phyloP scores from a whole-genome alignment of 2,329 filamentous ascomycete species.

The Pseudovirgaria hyperparasitica region DNA sequence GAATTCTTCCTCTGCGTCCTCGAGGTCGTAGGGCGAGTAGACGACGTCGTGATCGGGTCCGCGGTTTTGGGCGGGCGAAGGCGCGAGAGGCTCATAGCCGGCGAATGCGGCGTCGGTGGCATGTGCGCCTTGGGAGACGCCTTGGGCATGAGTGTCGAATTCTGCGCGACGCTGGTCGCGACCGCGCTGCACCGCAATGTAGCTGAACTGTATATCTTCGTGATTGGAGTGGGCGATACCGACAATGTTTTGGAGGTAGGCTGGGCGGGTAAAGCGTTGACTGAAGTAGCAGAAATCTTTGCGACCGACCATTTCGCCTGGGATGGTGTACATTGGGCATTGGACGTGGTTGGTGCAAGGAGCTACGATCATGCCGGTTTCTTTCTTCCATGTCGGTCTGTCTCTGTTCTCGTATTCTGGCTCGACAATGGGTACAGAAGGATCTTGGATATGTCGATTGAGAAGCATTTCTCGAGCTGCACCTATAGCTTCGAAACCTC shows the following conservation, averaged over 20 bases:
- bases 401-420: slow-evolving; percentile 16
- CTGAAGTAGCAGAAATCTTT: slow-evolving; percentile 87
- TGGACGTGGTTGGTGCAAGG: slow-evolving; percentile 75
- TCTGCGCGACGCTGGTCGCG: slow-evolving; percentile 38
- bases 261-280: slow-evolving; percentile 76
- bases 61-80: too few species aligned
- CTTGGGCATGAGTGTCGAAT: slow-evolving; percentile 18
- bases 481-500: slow-evolving; percentile 85
- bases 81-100: slow-evolving; percentile 51
- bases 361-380: slow-evolving; percentile 49
- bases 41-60: too few species aligned
- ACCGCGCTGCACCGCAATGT: slow-evolving; percentile 73
- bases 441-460: slow-evolving; percentile 58
- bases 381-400: slow-evolving; percentile 27
- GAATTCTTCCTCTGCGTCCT: slow-evolving; percentile 1
- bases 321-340: slow-evolving; percentile 76
- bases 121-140: slow-evolving; percentile 36
- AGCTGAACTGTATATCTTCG: slow-evolving; percentile 85
- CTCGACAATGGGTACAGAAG: slow-evolving; percentile 34
- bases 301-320: slow-evolving; percentile 58
- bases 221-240: slow-evolving; percentile 61
- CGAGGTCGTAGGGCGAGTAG: not conserved
- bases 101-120: slow-evolving; percentile 56
- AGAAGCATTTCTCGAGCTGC: slow-evolving; percentile 70
- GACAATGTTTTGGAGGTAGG: slow-evolving; percentile 67